Conservation (phyloP, 2,329 filamentous ascomycete species). For the Colletotrichum sp. region DNA sequence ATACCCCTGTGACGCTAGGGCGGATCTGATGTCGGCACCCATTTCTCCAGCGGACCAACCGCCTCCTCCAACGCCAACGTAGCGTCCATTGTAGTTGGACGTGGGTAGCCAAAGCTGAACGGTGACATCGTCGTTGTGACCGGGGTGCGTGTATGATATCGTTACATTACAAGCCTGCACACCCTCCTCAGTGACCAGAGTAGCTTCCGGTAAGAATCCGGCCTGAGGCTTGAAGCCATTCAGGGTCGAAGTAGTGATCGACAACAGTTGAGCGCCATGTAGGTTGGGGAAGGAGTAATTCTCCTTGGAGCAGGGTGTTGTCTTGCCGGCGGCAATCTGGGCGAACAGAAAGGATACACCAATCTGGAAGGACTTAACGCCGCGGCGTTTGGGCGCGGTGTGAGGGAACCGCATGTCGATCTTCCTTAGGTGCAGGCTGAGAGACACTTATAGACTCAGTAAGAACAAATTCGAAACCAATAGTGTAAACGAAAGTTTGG, state of each 20-base stretch:
- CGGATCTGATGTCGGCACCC: neutral
- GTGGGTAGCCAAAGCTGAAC: constrained; percentile 29
- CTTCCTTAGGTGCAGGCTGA: rapidly evolving
- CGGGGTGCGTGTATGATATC: constrained; percentile 28
- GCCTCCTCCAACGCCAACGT: constrained; percentile 33
- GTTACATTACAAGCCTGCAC: constrained; percentile 28
- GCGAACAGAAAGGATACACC: neutral
- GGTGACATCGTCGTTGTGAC: constrained; percentile 24
- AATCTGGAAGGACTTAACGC: neutral
- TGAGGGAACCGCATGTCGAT: neutral
- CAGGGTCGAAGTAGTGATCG: neutral
- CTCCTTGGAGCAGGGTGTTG: neutral
- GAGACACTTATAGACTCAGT: neutral
- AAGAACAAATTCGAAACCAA: neutral
- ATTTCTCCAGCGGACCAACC: constrained; percentile 29
- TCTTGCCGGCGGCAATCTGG: neutral
- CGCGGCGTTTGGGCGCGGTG: neutral
- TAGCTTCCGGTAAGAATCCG: neutral
- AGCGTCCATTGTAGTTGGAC: constrained; percentile 34
- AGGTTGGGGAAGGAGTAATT: neutral
- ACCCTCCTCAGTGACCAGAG: neutral
- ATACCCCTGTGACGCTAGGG: constrained; percentile 39
- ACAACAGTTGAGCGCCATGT: neutral
- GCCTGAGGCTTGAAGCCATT: neutral
- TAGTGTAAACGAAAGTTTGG: neutral